Evolutionary conservation across 2,329 filamentous ascomycete species (phyloP), one percentile per base, ranked within the genome.

Genomic region (Fusarium sp.): DNA sequence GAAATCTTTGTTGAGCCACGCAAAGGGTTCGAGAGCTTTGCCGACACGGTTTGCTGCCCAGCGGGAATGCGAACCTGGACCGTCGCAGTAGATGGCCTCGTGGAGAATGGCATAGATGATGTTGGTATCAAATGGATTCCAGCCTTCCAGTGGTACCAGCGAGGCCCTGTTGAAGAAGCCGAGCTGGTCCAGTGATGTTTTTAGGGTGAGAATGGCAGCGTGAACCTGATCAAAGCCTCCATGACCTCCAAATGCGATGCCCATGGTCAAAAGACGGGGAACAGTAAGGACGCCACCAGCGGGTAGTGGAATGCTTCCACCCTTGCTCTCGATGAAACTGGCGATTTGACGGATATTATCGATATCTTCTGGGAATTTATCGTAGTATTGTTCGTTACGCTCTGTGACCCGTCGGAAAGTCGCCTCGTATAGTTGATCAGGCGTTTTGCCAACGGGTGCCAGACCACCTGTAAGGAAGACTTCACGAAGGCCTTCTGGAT

Each of bases 71-170:
- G 82, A 73, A 8, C 81, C 79, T 4, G 80, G 84, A 57, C 85
- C 84, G 74, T 90, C 86, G 73, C 90, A 94, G 79, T 97, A 98
- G 66, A 93, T 89, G 8, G 91, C 82, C 75, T 98, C 94, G 72
- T 98, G 94, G 3, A 97, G 79, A 35, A 97, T 80, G 21, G 91
- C 89, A 72, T 97, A 98, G 57, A 97, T 85, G 52, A 94, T 86
- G 65, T 88, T 86, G 36, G 85, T 84, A 70, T 97, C 93, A 70
- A 92, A 93, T 3, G 82, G 80, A 3, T 88, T 82, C 47, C 84
- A 83, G 17, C 80, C 76, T 72, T 96, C 92, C 21, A 97, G 79
- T 0, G 82, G 79, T 4, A 84, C 79, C 4, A 97, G 82, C 0
- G 90, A 90, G 1, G 88, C 86, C 15, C 87, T 83, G 0, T 89